Evolutionary conservation across 164 flowering plant species (phyloP).

Genomic region (Piper betle): DNA sequence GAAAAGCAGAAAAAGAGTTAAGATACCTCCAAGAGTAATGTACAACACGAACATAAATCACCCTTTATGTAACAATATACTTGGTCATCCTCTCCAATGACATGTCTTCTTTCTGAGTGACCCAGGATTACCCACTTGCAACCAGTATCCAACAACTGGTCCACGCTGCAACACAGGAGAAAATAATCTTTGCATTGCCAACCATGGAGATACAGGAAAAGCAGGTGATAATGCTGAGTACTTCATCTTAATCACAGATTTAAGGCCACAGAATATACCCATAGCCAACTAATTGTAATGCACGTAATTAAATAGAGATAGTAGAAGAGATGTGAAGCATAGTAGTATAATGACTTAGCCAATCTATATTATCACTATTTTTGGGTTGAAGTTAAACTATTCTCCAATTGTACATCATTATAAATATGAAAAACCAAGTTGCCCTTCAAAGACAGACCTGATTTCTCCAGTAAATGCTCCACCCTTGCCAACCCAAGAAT

Average conservation of each 20-base stretch:
- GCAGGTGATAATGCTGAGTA: neutral
- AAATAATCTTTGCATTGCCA: neutral
- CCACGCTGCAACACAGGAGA: conserved; percentile 38
- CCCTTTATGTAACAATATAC: conserved; percentile 18
- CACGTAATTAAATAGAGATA: no score
- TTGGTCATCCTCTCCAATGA: conserved; percentile 88
- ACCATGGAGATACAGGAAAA: neutral
- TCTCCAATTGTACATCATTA: neutral
- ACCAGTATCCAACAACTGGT: conserved; percentile 82
- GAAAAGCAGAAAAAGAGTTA: conserved; percentile 5
- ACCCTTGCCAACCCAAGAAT: conserved; percentile 94
- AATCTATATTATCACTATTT: no score
- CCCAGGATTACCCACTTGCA: conserved; percentile 98
- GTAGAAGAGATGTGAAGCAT: no score
- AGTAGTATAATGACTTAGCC: no score
- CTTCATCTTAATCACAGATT: neutral
- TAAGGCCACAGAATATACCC: neutral
- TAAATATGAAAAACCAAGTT: neutral
- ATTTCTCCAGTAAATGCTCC: conserved; percentile 99
- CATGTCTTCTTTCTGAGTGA: conserved; percentile 89
- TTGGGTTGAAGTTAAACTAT: neutral
- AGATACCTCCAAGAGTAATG: neutral
- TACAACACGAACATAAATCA: neutral
- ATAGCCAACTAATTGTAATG: neutral
- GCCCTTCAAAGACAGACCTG: conserved; percentile 35